Conservation (phyloP, 73 alveolate species). For the Tetrahymena thermophila region DNA sequence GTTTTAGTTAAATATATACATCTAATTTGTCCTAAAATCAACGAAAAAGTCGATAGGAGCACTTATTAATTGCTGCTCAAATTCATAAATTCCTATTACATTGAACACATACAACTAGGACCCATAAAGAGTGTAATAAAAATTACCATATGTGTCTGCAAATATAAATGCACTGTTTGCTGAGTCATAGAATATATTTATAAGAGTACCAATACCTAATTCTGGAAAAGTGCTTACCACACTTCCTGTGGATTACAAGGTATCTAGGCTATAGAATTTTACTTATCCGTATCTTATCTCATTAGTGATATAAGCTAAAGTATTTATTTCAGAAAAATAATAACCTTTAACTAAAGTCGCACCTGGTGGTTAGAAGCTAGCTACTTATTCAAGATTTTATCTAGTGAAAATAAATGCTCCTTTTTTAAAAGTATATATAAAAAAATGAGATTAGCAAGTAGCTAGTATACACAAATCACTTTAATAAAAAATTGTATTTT, state of each 20-base stretch:
- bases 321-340: not conserved
- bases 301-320: not conserved
- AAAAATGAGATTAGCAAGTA: too few relatives aligned
- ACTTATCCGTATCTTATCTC: not conserved
- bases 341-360: not conserved
- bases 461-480: too few relatives aligned
- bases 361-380: not conserved
- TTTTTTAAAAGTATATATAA: too few relatives aligned
- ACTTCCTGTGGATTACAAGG: not conserved
- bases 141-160: not conserved
- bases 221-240: not conserved
- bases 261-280: not conserved
- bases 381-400: not conserved
- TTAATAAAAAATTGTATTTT: too few relatives aligned
- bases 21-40: not conserved
- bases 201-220: not conserved
- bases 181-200: not conserved
- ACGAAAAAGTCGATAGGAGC: not conserved
- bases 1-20: not conserved
- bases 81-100: not conserved
- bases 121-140: not conserved
- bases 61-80: too few relatives aligned
- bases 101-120: not conserved
- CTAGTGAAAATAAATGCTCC: not conserved
- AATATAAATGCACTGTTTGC: not conserved